Percentiles rank a stretch among this genome's conserved stretches.
phyloP scores from a whole-genome alignment of 441 rosid genomes.

The Corymbia citriodora region DNA sequence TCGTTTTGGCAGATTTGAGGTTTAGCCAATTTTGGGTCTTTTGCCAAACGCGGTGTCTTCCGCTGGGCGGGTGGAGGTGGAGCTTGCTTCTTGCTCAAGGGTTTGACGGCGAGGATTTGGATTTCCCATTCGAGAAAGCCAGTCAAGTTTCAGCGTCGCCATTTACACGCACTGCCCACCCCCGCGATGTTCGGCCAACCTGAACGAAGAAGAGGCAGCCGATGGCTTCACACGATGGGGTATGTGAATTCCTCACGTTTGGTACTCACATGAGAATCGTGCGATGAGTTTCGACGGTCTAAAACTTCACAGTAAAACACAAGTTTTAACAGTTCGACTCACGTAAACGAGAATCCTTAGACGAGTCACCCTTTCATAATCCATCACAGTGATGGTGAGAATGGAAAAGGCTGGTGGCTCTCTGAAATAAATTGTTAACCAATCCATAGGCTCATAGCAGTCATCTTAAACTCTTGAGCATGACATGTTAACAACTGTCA shows the following conservation, averaged over 20 bases:
- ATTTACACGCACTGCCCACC: background rate
- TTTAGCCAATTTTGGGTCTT: background rate
- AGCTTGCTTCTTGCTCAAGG: background rate
- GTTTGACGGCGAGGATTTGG: background rate
- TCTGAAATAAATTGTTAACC: background rate
- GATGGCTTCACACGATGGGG: background rate
- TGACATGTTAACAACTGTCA: background rate
- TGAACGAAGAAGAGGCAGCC: background rate
- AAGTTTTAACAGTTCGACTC: background rate
- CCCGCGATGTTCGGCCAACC: background rate
- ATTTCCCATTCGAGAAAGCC: background rate
- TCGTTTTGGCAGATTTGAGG: background rate
- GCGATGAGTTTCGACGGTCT: background rate
- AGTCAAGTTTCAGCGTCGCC: background rate
- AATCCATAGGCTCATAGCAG: background rate
- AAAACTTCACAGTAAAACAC: background rate
- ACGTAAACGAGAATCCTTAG: background rate
- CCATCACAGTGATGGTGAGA: background rate
- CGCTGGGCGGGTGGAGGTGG: background rate
- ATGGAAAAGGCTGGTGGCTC: background rate
- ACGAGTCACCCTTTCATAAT: background rate
- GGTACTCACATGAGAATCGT: background rate
- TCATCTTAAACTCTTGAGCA: background rate
- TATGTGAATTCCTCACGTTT: background rate
- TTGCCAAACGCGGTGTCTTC: background rate